phyloP scores from a whole-genome alignment of 331 rosid species.

The Malus hybrid region DNA sequence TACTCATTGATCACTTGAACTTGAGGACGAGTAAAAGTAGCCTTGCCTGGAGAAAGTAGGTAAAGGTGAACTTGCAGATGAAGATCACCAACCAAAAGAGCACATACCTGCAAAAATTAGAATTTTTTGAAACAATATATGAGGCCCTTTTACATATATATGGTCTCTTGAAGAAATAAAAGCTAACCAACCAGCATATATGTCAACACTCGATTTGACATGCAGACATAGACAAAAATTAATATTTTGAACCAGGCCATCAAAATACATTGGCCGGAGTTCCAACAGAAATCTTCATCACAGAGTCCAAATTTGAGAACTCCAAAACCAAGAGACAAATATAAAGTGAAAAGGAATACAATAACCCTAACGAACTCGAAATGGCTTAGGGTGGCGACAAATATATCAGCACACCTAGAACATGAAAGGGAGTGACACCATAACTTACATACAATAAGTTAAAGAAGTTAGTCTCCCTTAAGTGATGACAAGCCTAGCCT shows the following conservation, averaged over 20 bases:
- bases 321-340: background rate
- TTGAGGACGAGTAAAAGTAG: background rate
- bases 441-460: background rate
- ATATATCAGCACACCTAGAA: background rate
- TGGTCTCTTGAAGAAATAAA: background rate
- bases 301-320: background rate
- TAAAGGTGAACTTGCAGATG: constrained; percentile 74
- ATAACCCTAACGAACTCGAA: background rate
- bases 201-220: background rate
- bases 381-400: background rate
- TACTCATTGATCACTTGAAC: background rate
- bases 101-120: constrained; percentile 55
- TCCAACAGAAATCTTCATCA: background rate
- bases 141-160: background rate
- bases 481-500: background rate
- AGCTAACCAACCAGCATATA: background rate
- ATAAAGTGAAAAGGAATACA: background rate
- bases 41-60: constrained; percentile 95
- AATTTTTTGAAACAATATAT: constrained; percentile 1
- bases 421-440: background rate
- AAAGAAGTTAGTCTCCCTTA: background rate
- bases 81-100: constrained; percentile 76
- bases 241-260: background rate
- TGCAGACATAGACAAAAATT: background rate
- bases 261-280: background rate